A percentile compares a stretch with the other conserved stretches of the same genome.
These are phyloP conservation scores for Reutealis trisperma DNA, from an alignment of 345 rosid species.

Conservation along the genomic window DNA sequence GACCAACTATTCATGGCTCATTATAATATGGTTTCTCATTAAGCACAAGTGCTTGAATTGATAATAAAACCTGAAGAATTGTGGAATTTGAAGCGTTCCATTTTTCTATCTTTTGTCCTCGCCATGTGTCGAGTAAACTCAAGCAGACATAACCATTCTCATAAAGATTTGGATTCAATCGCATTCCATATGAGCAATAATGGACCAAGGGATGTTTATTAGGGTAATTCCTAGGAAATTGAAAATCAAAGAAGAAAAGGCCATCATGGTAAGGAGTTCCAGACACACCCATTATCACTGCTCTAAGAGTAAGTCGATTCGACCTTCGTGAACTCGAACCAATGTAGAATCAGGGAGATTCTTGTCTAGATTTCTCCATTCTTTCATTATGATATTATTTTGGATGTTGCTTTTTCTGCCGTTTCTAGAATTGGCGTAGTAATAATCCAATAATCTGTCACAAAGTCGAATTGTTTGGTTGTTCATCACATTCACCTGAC, in stretches of 20 bases:
- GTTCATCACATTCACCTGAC: too few relatives aligned
- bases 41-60: constrained; percentile 56
- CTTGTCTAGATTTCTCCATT: not conserved
- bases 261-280: constrained; percentile 95
- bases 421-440: too few relatives aligned
- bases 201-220: constrained; percentile 79
- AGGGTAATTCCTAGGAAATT: constrained; percentile 84
- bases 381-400: not conserved
- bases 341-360: constrained; percentile 48
- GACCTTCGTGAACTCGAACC: constrained; percentile 73
- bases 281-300: constrained; percentile 77
- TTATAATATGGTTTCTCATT: constrained; percentile 53
- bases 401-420: too few relatives aligned
- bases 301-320: constrained; percentile 82
- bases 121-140: constrained; percentile 37
- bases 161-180: constrained; percentile 27
- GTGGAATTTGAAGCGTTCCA: constrained; percentile 49
- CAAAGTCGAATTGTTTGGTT: too few relatives aligned
- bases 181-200: constrained; percentile 13
- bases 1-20: constrained; percentile 32
- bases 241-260: constrained; percentile 85
- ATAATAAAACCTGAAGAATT: constrained; percentile 50
- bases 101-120: constrained; percentile 38
- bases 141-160: constrained; percentile 16
- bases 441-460: too few relatives aligned